These are phyloP conservation scores for Fusarium udum DNA, from an alignment of 2,329 filamentous ascomycete species.

Conservation along the genomic window DNA sequence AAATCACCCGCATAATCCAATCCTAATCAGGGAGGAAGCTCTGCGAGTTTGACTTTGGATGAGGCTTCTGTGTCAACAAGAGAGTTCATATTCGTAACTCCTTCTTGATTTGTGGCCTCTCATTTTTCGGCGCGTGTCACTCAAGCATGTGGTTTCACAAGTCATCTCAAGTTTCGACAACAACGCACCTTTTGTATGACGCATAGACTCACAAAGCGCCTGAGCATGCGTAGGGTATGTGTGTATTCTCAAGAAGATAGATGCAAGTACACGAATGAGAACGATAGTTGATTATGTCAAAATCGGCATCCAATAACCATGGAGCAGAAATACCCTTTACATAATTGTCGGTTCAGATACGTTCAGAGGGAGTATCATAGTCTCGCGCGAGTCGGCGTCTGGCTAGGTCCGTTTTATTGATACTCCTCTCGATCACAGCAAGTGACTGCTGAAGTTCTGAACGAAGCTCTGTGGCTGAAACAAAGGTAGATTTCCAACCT, in stretches of 20 bases:
- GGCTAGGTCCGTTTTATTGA: background rate
- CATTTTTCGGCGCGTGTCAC: background rate
- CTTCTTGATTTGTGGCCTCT: background rate
- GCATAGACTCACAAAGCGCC: background rate
- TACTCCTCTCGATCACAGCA: background rate
- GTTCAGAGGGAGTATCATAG: background rate
- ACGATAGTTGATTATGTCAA: background rate
- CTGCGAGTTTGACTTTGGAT: background rate
- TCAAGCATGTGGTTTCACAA: background rate
- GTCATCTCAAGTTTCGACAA: background rate
- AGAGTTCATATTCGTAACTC: background rate
- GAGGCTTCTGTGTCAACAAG: background rate
- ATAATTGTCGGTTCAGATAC: background rate
- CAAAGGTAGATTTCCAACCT: background rate
- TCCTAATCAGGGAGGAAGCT: slow-evolving; percentile 35
- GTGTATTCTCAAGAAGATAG: background rate
- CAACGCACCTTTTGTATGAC: background rate
- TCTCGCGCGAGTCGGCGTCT: background rate
- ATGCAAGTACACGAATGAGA: background rate
- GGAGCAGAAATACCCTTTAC: background rate
- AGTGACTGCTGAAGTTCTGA: too few relatives aligned
- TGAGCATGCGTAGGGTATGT: background rate
- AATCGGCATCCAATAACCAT: background rate
- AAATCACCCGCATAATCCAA: slow-evolving; percentile 21
- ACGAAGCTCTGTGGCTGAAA: background rate